Evolutionary conservation across 768 basidiomycete species (phyloP), one percentile per base, ranked within the genome.

Genomic region (Candolleomyces eurysporus): DNA sequence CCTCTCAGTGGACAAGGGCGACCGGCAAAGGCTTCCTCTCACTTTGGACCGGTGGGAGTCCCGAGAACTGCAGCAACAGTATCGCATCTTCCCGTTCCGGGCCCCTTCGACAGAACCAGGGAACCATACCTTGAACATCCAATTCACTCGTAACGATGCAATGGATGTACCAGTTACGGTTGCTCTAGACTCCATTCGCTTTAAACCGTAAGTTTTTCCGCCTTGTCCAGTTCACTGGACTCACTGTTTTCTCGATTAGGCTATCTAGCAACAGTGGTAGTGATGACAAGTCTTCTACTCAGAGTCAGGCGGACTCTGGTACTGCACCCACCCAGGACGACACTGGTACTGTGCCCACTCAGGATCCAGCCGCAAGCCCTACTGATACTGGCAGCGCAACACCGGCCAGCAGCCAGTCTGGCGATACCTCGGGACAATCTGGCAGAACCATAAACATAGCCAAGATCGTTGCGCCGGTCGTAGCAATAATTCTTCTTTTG

Each of bases 171-270:
- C 51, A 10, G 43, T 54, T 53, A 57, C 57, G 6, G 57, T 65
- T 56, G 57, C 60, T 16, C n/a, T 65, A 16, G 64, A 65, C 45
- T 63, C 48, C 36, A 61, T 65, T 14, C 32, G 19, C 13, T 65
- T 53, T 31, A 43, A 51, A 11, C 31, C 32, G 53, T 55, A n/a
- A 6, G 53, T 55, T 21, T 45, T 45, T 48, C 31, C 31, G 5
- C 19, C 11, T 22, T 26, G 30, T 19, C 16, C 16, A 36, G 7
- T 4, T 26, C 26, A 26, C n/a, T 50, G 40, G 43, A 36, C 17
- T 31, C 43, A 26, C 26, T 26, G 26, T 51, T 22, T 7, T 9
- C 11, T 14, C 31, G 9, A 19, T 13, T 21, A 55, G 31, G 10
- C 14, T 32, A 39, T 55, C 53, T n/a, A 42, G 32, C 16, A 42